phyloP scores from a whole-genome alignment of 2,329 filamentous ascomycete genomes.

The Talaromyces sp. region DNA sequence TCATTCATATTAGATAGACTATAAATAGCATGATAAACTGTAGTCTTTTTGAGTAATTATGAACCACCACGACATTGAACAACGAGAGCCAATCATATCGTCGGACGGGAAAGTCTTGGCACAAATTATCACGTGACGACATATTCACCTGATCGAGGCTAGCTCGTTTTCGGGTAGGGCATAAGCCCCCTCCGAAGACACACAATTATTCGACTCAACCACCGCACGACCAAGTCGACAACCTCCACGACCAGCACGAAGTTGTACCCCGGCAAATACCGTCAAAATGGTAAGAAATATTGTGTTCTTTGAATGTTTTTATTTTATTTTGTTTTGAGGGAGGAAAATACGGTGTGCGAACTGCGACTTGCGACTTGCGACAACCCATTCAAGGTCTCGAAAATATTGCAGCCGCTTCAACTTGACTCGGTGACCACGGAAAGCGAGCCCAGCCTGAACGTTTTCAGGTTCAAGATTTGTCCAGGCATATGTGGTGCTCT shows the following conservation, averaged over 20 bases:
- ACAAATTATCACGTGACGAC: neutral
- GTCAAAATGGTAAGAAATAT: slow-evolving; percentile 42
- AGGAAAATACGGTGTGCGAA: slow-evolving; percentile 5
- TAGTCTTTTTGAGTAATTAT: neutral
- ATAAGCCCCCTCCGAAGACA: slow-evolving; percentile 35
- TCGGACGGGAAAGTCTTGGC: neutral
- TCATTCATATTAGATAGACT: neutral
- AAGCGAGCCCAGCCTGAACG: neutral
- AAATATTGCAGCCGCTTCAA: neutral
- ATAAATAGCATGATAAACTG: neutral
- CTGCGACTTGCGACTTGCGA: neutral
- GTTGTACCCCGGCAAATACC: slow-evolving; percentile 39
- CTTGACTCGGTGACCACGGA: neutral
- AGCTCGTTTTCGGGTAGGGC: slow-evolving; percentile 26
- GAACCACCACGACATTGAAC: neutral
- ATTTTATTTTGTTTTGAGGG: slow-evolving; percentile 16
- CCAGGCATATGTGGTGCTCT: neutral
- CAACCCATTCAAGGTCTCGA: neutral
- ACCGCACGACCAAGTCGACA: slow-evolving; percentile 11
- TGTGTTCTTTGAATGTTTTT: slow-evolving; percentile 9
- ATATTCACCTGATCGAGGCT: slow-evolving; percentile 1
- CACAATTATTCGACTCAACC: slow-evolving; percentile 9
- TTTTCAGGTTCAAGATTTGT: neutral
- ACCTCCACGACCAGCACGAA: slow-evolving; percentile 35
- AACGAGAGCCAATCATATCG: neutral